Evolutionary conservation across 345 rosid species (phyloP).

Genomic region (Lepidium didymum): DNA sequence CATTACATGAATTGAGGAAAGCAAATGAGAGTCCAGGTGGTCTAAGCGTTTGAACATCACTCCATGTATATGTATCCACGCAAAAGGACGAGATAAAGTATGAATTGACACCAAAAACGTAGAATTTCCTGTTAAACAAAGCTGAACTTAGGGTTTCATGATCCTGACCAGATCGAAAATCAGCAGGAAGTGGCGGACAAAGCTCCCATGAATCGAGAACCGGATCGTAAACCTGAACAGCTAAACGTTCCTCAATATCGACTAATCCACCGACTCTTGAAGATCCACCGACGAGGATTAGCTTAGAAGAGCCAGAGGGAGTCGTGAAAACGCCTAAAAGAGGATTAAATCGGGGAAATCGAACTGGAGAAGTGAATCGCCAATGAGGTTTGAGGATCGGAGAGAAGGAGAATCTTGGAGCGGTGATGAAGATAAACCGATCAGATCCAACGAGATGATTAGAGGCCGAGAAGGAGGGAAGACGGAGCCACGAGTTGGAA

Average conservation of each 20-base stretch:
- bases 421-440: constrained; percentile 68
- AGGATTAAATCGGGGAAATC: constrained; percentile 52
- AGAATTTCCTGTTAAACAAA: constrained; percentile 38
- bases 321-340: constrained; percentile 46
- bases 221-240: constrained; percentile 69
- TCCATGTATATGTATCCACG: constrained; percentile 50
- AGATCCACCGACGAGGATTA: constrained; percentile 68
- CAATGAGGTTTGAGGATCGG: constrained; percentile 45
- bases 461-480: constrained; percentile 39
- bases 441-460: constrained; percentile 38
- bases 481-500: constrained; percentile 63
- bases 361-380: constrained; percentile 49
- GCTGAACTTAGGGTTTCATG: constrained; percentile 62
- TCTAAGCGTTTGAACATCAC: constrained; percentile 60
- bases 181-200: constrained; percentile 66
- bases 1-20: constrained; percentile 49
- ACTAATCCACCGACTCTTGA: constrained; percentile 34
- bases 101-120: constrained; percentile 56
- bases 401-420: constrained; percentile 56
- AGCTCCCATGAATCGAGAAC: constrained; percentile 55
- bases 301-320: constrained; percentile 18
- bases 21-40: constrained; percentile 68
- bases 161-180: constrained; percentile 44
- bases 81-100: constrained; percentile 56
- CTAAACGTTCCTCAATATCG: constrained; percentile 64